Base-by-base conservation (phyloP, 495 filamentous ascomycete species). In the Aspergillus biplanus region DNA sequence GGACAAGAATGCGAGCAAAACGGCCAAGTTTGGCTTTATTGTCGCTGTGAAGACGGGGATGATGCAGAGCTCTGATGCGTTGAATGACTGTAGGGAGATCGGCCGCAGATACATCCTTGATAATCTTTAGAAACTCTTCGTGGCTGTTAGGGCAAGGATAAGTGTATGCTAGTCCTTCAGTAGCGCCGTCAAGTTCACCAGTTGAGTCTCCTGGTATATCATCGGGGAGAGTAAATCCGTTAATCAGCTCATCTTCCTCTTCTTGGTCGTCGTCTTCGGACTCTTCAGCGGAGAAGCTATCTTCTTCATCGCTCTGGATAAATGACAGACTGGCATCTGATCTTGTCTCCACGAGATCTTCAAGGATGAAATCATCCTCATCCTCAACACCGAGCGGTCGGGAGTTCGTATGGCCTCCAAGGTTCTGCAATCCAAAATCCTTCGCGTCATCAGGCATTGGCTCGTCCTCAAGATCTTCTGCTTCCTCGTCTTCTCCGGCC, bases 331-430 rank as follows among this genome's bases (percentile, higher is more conserved):
- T 82, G 56, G 80, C 84, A 59, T 86, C 83, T 7, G 85, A 82
- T 39, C 78, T 71, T 35, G 73, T 78, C 44, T 82, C 83, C 56
- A 97, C 83, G 1, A 97, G 83, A 56, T 97, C 88, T 59, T 97
- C 94, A 58, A 97, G 88, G 8, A 92, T 59, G 66, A 97, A 97
- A 62, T 97, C 91, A 69, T 97, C 93, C 71, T 97, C 93, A 65
- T 97, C 93, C 64, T 96, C 92, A 34, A 93, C 87, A 33, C 70
- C 82, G 5, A 84, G 68, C 16, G 77, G 67, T 31, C 75, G 71
- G 59, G 76, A 62, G 57, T 69, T 73, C 8, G 69, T 64, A 52
- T 75, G 61, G 61, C 61, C 55, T 6, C 65, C 56, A 58, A 74
- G 58, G 53, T 73, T 65, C 21, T 75, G 73, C 47, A 89, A 75